Evolutionary conservation across 805 yeast species (phyloP), one percentile per base, ranked within the genome.

Genomic region (Tetrapisispora arboricola): DNA sequence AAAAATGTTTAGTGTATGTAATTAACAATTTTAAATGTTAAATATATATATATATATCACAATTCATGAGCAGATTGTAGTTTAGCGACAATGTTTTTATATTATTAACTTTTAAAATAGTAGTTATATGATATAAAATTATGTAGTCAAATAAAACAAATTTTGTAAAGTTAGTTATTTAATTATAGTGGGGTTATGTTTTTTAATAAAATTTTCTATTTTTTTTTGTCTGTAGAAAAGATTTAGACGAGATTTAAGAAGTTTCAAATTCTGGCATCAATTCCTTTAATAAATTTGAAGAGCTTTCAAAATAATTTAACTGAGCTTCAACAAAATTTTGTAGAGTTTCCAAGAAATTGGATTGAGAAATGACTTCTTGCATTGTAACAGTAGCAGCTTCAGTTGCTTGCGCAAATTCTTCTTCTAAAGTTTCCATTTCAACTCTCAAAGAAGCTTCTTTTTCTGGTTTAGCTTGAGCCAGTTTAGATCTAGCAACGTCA

Each of bases 321-420:
- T 85, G 94, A 35, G 94, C 94, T 55, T 71, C 72, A 42, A 80
- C 75, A 50, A 85, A 71, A 58, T 80, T 86, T 45, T 71, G 68
- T 44, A 84, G 65, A 58, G 79, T 80, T 39, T 75, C 72, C 49
- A 83, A 68, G 15, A 87, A 81, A 50, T 76, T 73, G 17, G 87
- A 77, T 42, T 78, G 70, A 43, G 79, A 78, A 49, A 85, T 73
- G 22, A 82, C 88, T 57, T 80, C 78, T 66, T 80, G 84, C 88
- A 85, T 80, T 44, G 81, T 76, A 30, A 78, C 67, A 41, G 84
- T 85, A 30, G 94, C 92, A 55, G 82, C 92, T 65, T 85, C 95
- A 27, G 86, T 86, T 19, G 88, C 81, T 50, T 83, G 84, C 36
- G 92, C 94, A 60, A 85, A 85, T 55, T 82, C 88, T 55, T 85